Evolutionary conservation across 768 basidiomycete genomes (phyloP).

Genomic region (Amanita molliuscula): DNA sequence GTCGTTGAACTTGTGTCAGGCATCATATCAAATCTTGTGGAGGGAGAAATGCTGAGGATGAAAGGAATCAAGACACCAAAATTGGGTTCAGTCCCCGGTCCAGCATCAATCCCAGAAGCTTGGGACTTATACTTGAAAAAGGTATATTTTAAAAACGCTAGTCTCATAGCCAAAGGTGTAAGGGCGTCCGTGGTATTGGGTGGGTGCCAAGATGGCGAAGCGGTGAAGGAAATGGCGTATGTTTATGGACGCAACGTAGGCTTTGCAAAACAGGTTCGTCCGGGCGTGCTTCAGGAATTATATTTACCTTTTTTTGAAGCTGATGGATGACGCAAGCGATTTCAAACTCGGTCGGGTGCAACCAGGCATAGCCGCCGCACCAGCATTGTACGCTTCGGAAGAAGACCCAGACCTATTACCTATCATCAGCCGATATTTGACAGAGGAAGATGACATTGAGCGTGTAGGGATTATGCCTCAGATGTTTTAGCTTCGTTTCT

Average conservation of each 20-base stretch:
- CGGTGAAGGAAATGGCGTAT: slow-evolving; percentile 86
- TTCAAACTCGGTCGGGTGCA: slow-evolving; percentile 37
- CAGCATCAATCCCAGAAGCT: slow-evolving; percentile 28
- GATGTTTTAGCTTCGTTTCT: background rate
- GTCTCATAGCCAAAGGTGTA: slow-evolving; percentile 81
- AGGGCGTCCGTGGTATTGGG: slow-evolving; percentile 84
- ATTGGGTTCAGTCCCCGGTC: slow-evolving; percentile 20
- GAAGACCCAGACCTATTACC: slow-evolving; percentile 68
- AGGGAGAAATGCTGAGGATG: slow-evolving; percentile 89
- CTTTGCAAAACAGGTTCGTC: slow-evolving; percentile 53
- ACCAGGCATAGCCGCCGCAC: slow-evolving; percentile 56
- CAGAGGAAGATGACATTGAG: slow-evolving; percentile 70
- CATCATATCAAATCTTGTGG: slow-evolving; percentile 92
- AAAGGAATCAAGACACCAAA: slow-evolving; percentile 35
- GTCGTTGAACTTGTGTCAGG: slow-evolving; percentile 90
- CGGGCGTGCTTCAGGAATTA: background rate
- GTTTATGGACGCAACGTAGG: slow-evolving; percentile 85
- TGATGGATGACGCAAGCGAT: slow-evolving; percentile 78
- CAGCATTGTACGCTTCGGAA: slow-evolving; percentile 80
- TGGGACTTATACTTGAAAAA: slow-evolving; percentile 76
- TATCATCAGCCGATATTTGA: slow-evolving; percentile 73
- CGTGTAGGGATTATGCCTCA: slow-evolving; percentile 33
- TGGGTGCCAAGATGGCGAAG: slow-evolving; percentile 64
- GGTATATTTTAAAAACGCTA: slow-evolving; percentile 80
- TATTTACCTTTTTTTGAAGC: slow-evolving; percentile 29